Base-by-base conservation (phyloP, 495 filamentous ascomycete species). In the Daldinia bambusicola region DNA sequence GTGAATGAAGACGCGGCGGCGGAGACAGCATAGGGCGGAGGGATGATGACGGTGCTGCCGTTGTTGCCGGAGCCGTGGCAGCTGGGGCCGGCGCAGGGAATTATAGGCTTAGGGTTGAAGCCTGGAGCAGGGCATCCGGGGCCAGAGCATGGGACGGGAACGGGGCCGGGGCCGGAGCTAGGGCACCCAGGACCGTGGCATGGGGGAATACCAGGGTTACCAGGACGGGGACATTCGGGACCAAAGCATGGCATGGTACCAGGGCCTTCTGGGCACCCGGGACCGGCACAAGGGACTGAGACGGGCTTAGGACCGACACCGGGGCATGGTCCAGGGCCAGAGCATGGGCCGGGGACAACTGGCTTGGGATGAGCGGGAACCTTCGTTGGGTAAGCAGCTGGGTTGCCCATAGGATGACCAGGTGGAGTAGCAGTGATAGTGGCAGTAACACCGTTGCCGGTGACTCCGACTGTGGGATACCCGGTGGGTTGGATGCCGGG, bases 361-460 rank as follows among this genome's bases (percentile, higher is more conserved):
- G 45, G 38, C 0, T 14, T 48, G 20, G 43, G 43, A 22, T 22
- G 16, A 10, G 18, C 18, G 32, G 62, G 20, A 2, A 50, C 16
- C 12, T 45, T 31, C 16, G 61, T 67, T 0, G 61, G 63, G 20
- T 70, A 26, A 34, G 43, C 22, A 45, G 22, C 56, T 13, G 38
- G 36, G 5, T 20, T 16, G 30, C 64, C 64, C n/a, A 41, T 61
- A 20, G 36, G 43, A 22, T 34, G 2, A 7, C n/a, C 48, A 26
- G 57, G 16, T 0, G 71, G 61, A 8, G 60, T 61, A 31, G 70
- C 66, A 26, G 61, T 71, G 48, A 80, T 65, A 38, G 78, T 76
- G 41, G 78, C 76, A 9, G 79, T 77, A 37, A 81, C 66, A n/a
- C 79, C 78, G 67, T 80, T 78, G 58, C 74, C 71, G 4, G 60